Percentiles rank a stretch among this genome's conserved stretches.
These are phyloP conservation scores for Hibiscus mutabilis DNA, from an alignment of 345 rosid species.

Conservation along the genomic window DNA sequence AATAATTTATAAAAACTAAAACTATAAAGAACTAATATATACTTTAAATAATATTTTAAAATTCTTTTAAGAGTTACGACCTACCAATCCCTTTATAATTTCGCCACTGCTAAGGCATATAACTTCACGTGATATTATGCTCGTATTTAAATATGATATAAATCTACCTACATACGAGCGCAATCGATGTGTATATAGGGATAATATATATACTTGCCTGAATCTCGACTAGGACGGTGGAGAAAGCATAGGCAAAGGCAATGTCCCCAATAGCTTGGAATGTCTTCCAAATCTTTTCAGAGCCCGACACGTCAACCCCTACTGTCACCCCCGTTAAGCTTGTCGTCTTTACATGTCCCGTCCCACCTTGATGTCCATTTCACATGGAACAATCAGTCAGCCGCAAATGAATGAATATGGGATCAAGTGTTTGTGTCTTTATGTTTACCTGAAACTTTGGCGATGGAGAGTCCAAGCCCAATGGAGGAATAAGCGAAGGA, in stretches of 20 bases:
- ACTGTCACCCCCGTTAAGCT: constrained; percentile 45
- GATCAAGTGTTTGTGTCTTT: no score
- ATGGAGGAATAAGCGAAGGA: constrained; percentile 71
- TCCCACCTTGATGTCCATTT: constrained; percentile 14
- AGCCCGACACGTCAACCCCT: constrained; percentile 62
- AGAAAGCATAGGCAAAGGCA: constrained; percentile 81
- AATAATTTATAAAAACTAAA: no score
- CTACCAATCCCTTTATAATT: no score
- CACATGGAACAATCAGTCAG: background rate
- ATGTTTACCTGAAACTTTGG: constrained; percentile 37
- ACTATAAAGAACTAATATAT: no score
- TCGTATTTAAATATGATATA: background rate
- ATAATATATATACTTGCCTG: constrained; percentile 38
- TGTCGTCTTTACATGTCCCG: constrained; percentile 40
- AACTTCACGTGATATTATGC: background rate
- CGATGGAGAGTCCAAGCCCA: constrained; percentile 72
- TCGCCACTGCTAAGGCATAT: no score
- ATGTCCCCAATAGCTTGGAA: constrained; percentile 77
- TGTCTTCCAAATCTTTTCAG: constrained; percentile 69
- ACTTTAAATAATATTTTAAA: no score
- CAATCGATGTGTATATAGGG: no score
- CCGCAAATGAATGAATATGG: background rate
- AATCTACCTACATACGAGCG: no score
- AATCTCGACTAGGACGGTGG: constrained; percentile 78
- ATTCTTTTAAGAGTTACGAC: no score